Evolutionary conservation across 1,139 yeast species (phyloP), one percentile per base, ranked within the genome.

Genomic region (Taphrina pruni): DNA sequence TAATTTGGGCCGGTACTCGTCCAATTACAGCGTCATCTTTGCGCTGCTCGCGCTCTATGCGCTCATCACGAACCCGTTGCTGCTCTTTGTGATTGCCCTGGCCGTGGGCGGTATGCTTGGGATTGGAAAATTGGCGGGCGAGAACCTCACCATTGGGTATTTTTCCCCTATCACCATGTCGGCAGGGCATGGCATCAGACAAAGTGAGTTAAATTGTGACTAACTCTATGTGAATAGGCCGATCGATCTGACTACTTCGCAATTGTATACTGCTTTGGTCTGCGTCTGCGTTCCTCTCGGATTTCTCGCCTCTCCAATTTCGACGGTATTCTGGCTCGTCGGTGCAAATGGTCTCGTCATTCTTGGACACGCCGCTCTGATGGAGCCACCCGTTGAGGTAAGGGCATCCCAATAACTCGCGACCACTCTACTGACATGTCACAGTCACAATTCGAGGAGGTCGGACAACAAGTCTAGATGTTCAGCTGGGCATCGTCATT

Each of bases 331-430:
- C 86, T 95, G 99, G 99, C 85, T 95, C 75, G 87, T 95, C 77
- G 99, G 99, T 74, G 95, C 97, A 8, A 89, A 97, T 32, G 88
- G 90, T 55, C 96, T 92, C 67, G 81, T 89, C 64, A 94, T 95
- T 65, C 83, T 93, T 70, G 87, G 97, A 14, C 99, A 95, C 80
- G 98, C 99, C 69, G 81, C 95, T 14, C 85, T 95, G 74, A 87
- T 95, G 91, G 99, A 95, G 78, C 94, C 94, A 82, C 99, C 99
- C 58, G 92, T 95, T 75, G 99, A 94, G 82, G 62, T 58, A 45
- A 57, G 36, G 9, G 12, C n/a, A 11, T 14, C 5, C 4, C n/a
- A 0, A 2, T 48, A 11, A 2, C 26, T 7, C 8, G 11, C 36
- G 12, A 17, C 8, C 26, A 32, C 52, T 35, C 26, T 39, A 36